Evolutionary conservation across 1,284 basidiomycete species (phyloP).

Genomic region (Cerioporus squamosus): DNA sequence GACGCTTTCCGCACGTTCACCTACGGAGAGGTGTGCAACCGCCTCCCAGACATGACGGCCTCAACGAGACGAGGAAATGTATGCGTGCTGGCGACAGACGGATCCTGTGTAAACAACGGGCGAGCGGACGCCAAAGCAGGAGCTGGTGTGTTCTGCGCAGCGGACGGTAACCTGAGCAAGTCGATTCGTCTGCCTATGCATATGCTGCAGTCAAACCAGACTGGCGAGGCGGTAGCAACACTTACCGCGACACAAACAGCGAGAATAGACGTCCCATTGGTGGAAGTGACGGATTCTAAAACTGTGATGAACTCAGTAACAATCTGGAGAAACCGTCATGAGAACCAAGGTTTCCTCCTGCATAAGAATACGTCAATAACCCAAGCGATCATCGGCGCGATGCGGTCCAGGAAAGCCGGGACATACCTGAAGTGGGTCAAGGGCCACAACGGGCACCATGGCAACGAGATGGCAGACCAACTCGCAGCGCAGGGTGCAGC

Average conservation of each 20-base stretch:
- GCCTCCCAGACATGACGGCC: not conserved
- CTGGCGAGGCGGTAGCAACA: slow-evolving; percentile 12
- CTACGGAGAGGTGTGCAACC: not conserved
- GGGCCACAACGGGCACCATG: slow-evolving; percentile 26
- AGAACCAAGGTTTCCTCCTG: slow-evolving; percentile 9
- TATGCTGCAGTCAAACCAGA: slow-evolving; percentile 17
- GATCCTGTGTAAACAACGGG: slow-evolving; percentile 29
- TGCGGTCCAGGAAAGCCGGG: slow-evolving; percentile 18
- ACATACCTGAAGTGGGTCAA: slow-evolving; percentile 34
- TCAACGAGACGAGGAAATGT: rapidly evolving
- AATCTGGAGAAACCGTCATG: not conserved
- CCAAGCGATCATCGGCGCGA: not conserved
- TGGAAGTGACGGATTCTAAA: slow-evolving; percentile 9
- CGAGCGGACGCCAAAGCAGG: slow-evolving; percentile 15
- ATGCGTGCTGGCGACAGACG: slow-evolving; percentile 34
- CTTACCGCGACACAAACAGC: not conserved
- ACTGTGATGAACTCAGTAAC: slow-evolving; percentile 3
- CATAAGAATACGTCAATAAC: not conserved
- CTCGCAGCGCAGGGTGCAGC: slow-evolving; percentile 26
- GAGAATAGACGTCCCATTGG: not conserved
- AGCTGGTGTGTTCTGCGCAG: slow-evolving; percentile 10
- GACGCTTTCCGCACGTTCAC: slow-evolving; percentile 5
- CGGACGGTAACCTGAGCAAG: not conserved
- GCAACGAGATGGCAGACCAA: slow-evolving; percentile 31
- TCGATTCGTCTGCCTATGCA: not conserved